A percentile compares a stretch with the other conserved stretches of the same genome.
Conservation (phyloP, 768 basidiomycete genomes). For the Kwoniella mangroviensis region DNA sequence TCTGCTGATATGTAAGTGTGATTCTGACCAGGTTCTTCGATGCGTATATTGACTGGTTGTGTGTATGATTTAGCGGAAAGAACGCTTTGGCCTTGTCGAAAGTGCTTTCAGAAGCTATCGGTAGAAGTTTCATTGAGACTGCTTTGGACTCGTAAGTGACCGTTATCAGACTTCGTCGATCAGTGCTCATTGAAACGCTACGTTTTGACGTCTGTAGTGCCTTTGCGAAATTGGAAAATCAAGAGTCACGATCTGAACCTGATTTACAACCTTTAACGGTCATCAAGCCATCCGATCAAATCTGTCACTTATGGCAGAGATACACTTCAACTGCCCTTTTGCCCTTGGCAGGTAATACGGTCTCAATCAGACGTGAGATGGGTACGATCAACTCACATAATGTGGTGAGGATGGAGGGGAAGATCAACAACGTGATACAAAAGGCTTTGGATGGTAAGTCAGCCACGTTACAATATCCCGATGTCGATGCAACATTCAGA, state of each 20-base stretch:
- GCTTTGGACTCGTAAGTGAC: conserved; percentile 82
- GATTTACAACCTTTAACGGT: conserved; percentile 70
- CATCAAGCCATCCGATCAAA: conserved; percentile 75
- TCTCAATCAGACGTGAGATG: conserved; percentile 90
- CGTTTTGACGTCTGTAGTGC: conserved; percentile 61
- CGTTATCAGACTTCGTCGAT: background rate
- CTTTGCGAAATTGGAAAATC: conserved; percentile 70
- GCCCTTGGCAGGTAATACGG: conserved; percentile 75
- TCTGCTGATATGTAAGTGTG: conserved; percentile 77
- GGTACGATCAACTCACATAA: conserved; percentile 86
- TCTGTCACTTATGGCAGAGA: conserved; percentile 95
- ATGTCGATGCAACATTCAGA: background rate
- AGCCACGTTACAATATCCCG: background rate
- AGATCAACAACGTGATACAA: conserved; percentile 77
- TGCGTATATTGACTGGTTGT: background rate
- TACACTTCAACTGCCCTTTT: conserved; percentile 89
- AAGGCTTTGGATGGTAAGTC: conserved; percentile 77
- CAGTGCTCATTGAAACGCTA: background rate
- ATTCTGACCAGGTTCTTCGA: no score
- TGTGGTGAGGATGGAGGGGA: conserved; percentile 80
- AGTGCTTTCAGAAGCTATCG: conserved; percentile 84
- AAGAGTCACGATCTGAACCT: conserved; percentile 80
- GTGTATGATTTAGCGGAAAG: conserved; percentile 69
- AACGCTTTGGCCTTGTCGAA: conserved; percentile 81
- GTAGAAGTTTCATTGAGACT: conserved; percentile 81